Conservation (phyloP, 345 rosid genomes). For the Firmiana major region DNA sequence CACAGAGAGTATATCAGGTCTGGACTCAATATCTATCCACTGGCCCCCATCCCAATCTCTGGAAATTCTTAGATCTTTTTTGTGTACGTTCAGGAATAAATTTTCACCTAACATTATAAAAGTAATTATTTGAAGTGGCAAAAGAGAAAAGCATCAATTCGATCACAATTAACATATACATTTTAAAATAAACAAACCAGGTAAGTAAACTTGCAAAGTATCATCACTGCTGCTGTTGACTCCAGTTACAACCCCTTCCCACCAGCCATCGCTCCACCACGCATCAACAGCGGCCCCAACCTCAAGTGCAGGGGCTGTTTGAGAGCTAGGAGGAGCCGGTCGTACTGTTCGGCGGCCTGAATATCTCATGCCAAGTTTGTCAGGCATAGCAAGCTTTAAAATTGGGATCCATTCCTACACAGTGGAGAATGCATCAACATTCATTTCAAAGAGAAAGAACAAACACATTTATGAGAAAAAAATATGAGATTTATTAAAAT, state of each 20-base stretch:
- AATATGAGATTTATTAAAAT: not conserved
- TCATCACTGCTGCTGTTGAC: conserved; percentile 29
- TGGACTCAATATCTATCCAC: conserved; percentile 70
- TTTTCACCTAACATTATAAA: conserved; percentile 58
- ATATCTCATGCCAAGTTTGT: conserved; percentile 78
- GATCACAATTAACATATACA: conserved; percentile 1
- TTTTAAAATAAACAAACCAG: conserved; percentile 41
- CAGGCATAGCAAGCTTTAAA: conserved; percentile 61
- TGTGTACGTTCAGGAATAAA: conserved; percentile 46
- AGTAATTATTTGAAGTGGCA: conserved; percentile 10
- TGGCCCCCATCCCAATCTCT: conserved; percentile 73
- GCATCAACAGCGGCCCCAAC: conserved; percentile 85
- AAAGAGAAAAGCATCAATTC: not conserved
- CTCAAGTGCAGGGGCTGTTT: conserved; percentile 27
- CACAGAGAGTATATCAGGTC: conserved; percentile 51
- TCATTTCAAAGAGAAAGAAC: conserved; percentile 1
- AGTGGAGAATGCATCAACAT: conserved; percentile 8
- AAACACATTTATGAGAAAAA: not conserved
- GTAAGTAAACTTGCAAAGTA: conserved; percentile 57
- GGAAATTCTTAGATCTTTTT: conserved; percentile 64
- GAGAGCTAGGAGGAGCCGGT: conserved; percentile 50
- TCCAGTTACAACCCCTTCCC: conserved; percentile 85
- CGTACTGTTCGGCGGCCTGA: conserved; percentile 68
- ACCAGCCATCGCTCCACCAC: conserved; percentile 99
- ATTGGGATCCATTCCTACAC: conserved; percentile 88